phyloP scores from a whole-genome alignment of 441 rosid genomes.

The Bocquillonia castaneifolia region DNA sequence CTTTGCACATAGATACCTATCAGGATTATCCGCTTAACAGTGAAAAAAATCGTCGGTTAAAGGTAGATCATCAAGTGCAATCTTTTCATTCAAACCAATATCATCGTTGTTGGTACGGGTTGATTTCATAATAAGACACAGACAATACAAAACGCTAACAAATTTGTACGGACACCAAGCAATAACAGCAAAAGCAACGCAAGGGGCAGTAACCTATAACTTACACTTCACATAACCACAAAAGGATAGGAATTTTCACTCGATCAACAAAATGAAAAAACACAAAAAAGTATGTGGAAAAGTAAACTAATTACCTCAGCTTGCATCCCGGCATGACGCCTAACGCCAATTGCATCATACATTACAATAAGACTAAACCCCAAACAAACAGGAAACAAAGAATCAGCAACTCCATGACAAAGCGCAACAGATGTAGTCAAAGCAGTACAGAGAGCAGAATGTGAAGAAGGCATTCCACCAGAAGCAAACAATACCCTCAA shows the following conservation, averaged over 20 bases:
- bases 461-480: slow-evolving; percentile 97
- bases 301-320: slow-evolving; percentile 51
- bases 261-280: no score
- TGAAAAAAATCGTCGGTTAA: background rate
- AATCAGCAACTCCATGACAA: slow-evolving; percentile 84
- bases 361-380: slow-evolving; percentile 91
- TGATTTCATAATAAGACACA: background rate
- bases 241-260: no score
- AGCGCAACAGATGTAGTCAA: slow-evolving; percentile 88
- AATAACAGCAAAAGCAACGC: background rate
- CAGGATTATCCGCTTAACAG: background rate
- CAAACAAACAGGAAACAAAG: slow-evolving; percentile 85
- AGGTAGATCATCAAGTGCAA: background rate
- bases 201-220: background rate
- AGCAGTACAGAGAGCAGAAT: slow-evolving; percentile 85
- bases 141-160: background rate
- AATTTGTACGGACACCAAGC: background rate
- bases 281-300: no score
- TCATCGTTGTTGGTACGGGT: background rate
- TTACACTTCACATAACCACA: background rate
- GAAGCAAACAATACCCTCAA: slow-evolving; percentile 59
- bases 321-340: slow-evolving; percentile 97
- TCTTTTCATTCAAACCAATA: background rate
- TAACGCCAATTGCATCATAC: slow-evolving; percentile 92
- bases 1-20: background rate